Evolutionary conservation across 768 basidiomycete genomes (phyloP).

Genomic region (Pulveroboletus sp.): DNA sequence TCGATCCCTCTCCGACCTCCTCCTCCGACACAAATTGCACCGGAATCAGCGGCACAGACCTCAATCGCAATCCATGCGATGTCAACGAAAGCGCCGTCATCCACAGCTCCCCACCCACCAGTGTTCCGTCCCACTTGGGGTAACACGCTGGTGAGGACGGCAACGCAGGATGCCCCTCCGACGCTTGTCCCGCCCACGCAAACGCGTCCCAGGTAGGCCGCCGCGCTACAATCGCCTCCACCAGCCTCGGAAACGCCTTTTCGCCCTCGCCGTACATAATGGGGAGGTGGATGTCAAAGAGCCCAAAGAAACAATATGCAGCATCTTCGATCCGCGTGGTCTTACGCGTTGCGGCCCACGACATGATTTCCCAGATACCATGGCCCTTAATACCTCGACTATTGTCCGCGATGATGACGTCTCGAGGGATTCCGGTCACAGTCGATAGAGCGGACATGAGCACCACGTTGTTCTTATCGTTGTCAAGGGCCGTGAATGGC

Average conservation of each 20-base stretch:
- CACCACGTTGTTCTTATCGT: conserved; percentile 12
- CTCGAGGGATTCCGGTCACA: conserved; percentile 19
- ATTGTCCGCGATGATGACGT: conserved; percentile 16
- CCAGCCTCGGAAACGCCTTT: conserved; percentile 25
- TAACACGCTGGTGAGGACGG: conserved; percentile 23
- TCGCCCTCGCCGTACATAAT: conserved; percentile 31
- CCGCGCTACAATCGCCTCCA: conserved; percentile 15
- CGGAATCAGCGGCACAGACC: conserved; percentile 21
- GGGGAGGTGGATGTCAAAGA: conserved; percentile 21
- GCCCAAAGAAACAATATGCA: conserved; percentile 27
- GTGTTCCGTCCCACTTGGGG: conserved; percentile 11
- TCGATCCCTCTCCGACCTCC: neutral
- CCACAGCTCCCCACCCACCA: conserved; percentile 6
- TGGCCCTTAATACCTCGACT: conserved; percentile 13
- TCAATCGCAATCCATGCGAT: conserved; percentile 12
- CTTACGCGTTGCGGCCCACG: conserved; percentile 28
- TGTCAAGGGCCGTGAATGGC: conserved; percentile 9
- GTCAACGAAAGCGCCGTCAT: conserved; percentile 14
- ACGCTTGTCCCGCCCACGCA: conserved; percentile 22
- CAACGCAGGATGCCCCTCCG: conserved; percentile 13
- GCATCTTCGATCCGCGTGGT: conserved; percentile 28
- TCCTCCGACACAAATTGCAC: conserved; percentile 6
- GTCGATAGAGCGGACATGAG: conserved; percentile 10
- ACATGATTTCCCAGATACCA: conserved; percentile 24
- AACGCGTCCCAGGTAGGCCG: conserved; percentile 21